Base-by-base conservation (phyloP, 2,329 filamentous ascomycete species). In the Penicillium carneum region DNA sequence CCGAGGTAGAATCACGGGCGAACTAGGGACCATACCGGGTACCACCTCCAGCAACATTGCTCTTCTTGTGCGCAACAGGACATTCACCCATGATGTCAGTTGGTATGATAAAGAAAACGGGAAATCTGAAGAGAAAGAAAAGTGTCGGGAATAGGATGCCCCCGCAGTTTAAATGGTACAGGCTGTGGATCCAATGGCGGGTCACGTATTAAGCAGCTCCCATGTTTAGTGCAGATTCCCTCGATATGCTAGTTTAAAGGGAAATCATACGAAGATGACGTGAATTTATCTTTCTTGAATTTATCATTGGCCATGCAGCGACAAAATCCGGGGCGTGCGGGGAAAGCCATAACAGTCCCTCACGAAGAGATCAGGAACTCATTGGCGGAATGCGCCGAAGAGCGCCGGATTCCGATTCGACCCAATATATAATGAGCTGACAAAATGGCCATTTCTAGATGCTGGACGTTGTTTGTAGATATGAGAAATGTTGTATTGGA, bases 41-140 rank as follows among this genome's bases (percentile, higher is more conserved):
- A 71, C 90, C 90, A 69, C 85, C 86, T 67, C 88, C 89, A 59
- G 69, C 77, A 47, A 78, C 67, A 62, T 79, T 79, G 75, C 72
- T 67, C 53, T 51, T 64, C 41, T 66, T 66, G 45, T 70, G 66
- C 31, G 52, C 57, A 57, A 73, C 68, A n/a, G 72, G 72, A 61
- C 72, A 74, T 64, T 69, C 67, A 63, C 63, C 59, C 71, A 74
- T 74, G 52, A 42, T 71, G 57, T 4, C 7, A 34, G 4, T 20
- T 47, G n/a, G 18, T 31, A 38, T 31, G 4, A 23, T 11, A 18
- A 33, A 31, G 7, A 14, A 41, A 31, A 9, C 8, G 23, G 10
- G 8, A 14, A 20, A 31, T n/a, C 11, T 54, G n/a, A 20, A 42
- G 12, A 42, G 20, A 20, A 33, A 26, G 47, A 36, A 39, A 42